Evolutionary conservation across 345 rosid genomes (phyloP).

Genomic region (Ceriops zippeliana): DNA sequence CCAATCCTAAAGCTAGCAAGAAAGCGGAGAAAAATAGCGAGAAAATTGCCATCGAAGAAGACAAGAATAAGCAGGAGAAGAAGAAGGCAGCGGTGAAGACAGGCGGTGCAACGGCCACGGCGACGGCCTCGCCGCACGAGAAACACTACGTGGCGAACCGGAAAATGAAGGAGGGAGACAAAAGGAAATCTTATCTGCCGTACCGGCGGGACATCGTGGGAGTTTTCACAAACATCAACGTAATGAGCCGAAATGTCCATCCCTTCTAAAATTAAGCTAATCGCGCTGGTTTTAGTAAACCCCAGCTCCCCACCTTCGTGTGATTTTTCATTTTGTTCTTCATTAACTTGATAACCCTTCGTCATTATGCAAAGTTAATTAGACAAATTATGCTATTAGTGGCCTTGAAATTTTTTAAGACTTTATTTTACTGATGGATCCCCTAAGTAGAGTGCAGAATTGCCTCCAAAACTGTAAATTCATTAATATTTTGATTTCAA

Average conservation of each 20-base stretch:
- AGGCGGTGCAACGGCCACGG: conserved; percentile 21
- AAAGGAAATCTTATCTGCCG: conserved; percentile 59
- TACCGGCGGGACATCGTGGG: conserved; percentile 57
- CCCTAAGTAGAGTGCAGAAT: too few species aligned
- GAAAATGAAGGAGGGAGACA: conserved; percentile 42
- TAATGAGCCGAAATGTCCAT: conserved; percentile 64
- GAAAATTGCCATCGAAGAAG: background rate
- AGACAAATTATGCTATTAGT: too few species aligned
- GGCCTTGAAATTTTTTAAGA: too few species aligned
- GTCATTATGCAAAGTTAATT: too few species aligned
- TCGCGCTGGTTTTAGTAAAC: too few species aligned
- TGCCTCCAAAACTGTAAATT: too few species aligned
- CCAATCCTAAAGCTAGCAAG: background rate
- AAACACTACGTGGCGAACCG: conserved; percentile 48
- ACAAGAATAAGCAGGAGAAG: conserved; percentile 1
- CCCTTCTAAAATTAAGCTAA: conserved; percentile 37
- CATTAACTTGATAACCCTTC: too few species aligned
- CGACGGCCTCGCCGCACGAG: conserved; percentile 48
- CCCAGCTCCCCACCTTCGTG: too few species aligned
- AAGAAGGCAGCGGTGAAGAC: background rate
- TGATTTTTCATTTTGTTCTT: too few species aligned
- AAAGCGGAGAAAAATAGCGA: background rate
- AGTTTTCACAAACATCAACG: conserved; percentile 59
- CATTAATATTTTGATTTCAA: too few species aligned
- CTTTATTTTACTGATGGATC: too few species aligned